Evolutionary conservation across 148 eudicot species (phyloP), one percentile per base, ranked within the genome.

Genomic region (Nepenthes mirabilis): DNA sequence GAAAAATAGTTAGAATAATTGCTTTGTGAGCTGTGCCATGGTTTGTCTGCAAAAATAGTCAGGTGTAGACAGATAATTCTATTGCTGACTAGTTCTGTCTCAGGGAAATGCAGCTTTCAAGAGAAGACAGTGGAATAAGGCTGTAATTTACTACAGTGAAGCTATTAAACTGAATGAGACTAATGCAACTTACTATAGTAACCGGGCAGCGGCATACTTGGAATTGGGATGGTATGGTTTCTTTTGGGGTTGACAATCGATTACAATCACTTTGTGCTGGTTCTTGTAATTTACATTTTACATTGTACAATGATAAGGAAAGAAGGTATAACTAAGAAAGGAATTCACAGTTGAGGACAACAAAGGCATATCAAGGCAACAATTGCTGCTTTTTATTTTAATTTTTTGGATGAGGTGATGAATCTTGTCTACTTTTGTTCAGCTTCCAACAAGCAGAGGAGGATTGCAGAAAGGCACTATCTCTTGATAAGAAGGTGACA

Each of bases 31-130:
- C 14, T n/a, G 52, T 0, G 6, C 10, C 52, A 5, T 49, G 52
- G 12, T 49, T n/a, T 49, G 12, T 49, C n/a, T n/a, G 3, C 11
- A 5, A 5, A n/a, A n/a, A 5, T 49, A 11, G 52, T 11, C 12
- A 49, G 6, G 52, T 49, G 6, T 49, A 49, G 6, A 12, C 11
- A n/a, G 11, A 37, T 33, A 47, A 12, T n/a, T 40, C 7, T 43
- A 12, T 49, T 55, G 35, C 23, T 68, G 55, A 48, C 14, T 9
- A 60, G 52, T 56, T 5, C 62, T 6, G 57, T 63, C 56, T 56
- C 74, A 90, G 97, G 97, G 97, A 33, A 90, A 90, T 77, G 85
- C 87, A 71, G 91, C 95, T 52, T 90, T 68, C 71, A 90, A 90
- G 75, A 80, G 79, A 60, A 77, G 57, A 69, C 78, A 80, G 58